Evolutionary conservation across 2,329 filamentous ascomycete species (phyloP).

Genomic region (Thielaviopsis musarum): DNA sequence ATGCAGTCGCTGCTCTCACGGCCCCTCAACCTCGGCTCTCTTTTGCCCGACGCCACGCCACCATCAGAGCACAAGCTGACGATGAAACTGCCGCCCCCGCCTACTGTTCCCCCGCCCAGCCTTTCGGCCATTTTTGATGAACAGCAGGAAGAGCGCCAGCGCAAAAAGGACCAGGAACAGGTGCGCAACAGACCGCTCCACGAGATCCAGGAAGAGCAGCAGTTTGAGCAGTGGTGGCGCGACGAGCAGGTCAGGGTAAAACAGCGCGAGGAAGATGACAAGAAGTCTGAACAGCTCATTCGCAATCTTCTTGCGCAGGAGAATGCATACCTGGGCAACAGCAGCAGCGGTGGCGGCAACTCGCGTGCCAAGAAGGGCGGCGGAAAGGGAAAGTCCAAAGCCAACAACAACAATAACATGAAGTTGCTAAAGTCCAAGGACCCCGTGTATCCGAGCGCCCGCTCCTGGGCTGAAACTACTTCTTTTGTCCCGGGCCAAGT

Average conservation of each 20-base stretch:
- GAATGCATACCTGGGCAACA: background rate
- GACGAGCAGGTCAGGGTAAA: constrained; percentile 60
- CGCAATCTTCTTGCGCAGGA: constrained; percentile 3
- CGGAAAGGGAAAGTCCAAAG: background rate
- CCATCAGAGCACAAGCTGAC: constrained; percentile 49
- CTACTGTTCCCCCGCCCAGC: constrained; percentile 23
- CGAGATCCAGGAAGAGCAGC: constrained; percentile 93
- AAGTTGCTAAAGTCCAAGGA: background rate
- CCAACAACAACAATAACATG: background rate
- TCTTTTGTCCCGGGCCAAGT: background rate
- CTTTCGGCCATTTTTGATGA: constrained; percentile 81
- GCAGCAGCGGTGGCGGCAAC: background rate
- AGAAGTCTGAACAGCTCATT: constrained; percentile 6
- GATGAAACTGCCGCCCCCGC: constrained; percentile 20
- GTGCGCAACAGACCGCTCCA: constrained; percentile 75
- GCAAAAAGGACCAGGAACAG: constrained; percentile 59
- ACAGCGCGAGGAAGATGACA: constrained; percentile 32
- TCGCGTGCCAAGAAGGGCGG: background rate
- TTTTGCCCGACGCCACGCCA: constrained; percentile 20
- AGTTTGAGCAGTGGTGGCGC: constrained; percentile 95
- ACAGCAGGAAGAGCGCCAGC: constrained; percentile 54
- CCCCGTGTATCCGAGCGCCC: background rate
- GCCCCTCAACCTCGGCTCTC: constrained; percentile 5
- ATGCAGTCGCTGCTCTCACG: constrained; percentile 1
- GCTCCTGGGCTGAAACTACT: background rate